Conservation (phyloP, 768 basidiomycete genomes). For the Hortiboletus campestris region DNA sequence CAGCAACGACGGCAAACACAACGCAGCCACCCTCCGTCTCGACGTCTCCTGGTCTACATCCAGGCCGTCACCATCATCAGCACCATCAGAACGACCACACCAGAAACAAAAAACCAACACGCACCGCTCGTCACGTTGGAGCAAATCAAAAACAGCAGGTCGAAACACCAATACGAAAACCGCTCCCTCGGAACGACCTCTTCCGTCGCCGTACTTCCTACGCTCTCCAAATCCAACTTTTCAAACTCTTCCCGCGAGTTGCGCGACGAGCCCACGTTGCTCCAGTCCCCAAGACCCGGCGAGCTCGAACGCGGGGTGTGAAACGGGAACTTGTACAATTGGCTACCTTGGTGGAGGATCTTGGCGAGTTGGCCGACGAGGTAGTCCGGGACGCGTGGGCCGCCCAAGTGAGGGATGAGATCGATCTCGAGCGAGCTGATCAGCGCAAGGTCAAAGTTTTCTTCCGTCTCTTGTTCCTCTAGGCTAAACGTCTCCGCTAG, state of each 20-base stretch:
- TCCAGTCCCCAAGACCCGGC: slow-evolving; percentile 9
- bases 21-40: slow-evolving; percentile 66
- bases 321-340: slow-evolving; percentile 44
- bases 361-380: slow-evolving; percentile 67
- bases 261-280: slow-evolving; percentile 3
- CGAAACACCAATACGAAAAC: slow-evolving; percentile 93
- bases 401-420: slow-evolving; percentile 73
- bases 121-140: slow-evolving; percentile 62
- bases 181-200: slow-evolving; percentile 68
- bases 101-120: slow-evolving; percentile 4
- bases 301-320: slow-evolving; percentile 8
- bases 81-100: too few species aligned
- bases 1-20: slow-evolving; percentile 70
- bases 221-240: slow-evolving; percentile 37
- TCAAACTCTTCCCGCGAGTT: slow-evolving; percentile 32
- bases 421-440: slow-evolving; percentile 77
- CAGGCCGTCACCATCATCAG: not conserved
- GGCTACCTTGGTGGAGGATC: slow-evolving; percentile 71
- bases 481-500: slow-evolving; percentile 54
- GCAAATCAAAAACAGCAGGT: slow-evolving; percentile 79
- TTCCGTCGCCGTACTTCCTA: slow-evolving; percentile 62
- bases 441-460: slow-evolving; percentile 83
- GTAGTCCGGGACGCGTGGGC: slow-evolving; percentile 64
- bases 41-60: slow-evolving; percentile 57
- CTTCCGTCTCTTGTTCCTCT: slow-evolving; percentile 70